A percentile compares a stretch with the other conserved stretches of the same genome.
phyloP scores from a whole-genome alignment of 768 basidiomycete genomes.

The Mycena galopus region DNA sequence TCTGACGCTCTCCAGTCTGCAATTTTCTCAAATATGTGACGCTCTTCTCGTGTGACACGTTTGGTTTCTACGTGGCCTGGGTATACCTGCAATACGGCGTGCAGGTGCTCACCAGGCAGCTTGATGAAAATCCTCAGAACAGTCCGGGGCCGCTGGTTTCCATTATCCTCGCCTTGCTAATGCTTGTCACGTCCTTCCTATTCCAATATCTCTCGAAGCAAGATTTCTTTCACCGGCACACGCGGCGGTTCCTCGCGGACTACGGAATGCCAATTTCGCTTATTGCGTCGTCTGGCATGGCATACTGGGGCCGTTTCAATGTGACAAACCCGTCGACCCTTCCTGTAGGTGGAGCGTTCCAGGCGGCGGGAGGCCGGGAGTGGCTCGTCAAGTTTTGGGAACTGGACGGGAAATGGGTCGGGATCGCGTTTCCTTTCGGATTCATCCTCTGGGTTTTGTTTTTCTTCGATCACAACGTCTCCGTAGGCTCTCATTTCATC shows the following conservation, averaged over 20 bases:
- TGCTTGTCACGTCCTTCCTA: constrained; percentile 81
- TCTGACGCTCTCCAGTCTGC: constrained; percentile 65
- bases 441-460: constrained; percentile 91
- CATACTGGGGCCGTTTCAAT: constrained; percentile 89
- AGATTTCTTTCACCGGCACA: constrained; percentile 77
- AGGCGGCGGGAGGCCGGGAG: constrained; percentile 74
- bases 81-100: constrained; percentile 90
- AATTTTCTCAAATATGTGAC: constrained; percentile 91
- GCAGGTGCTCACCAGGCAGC: constrained; percentile 85
- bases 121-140: constrained; percentile 53
- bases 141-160: constrained; percentile 68
- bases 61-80: constrained; percentile 94
- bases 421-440: constrained; percentile 91
- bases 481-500: constrained; percentile 64
- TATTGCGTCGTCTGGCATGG: constrained; percentile 79
- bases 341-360: constrained; percentile 77
- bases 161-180: constrained; percentile 82
- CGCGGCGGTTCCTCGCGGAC: constrained; percentile 83
- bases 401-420: constrained; percentile 89
- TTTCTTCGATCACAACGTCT: constrained; percentile 96
- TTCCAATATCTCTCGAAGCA: constrained; percentile 77
- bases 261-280: constrained; percentile 94
- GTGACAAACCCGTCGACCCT: constrained; percentile 71
- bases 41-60: constrained; percentile 91
- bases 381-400: constrained; percentile 95